Percentiles rank a stretch among this genome's conserved stretches.
Conservation (phyloP, 352 stramenopile genomes). For the Phytophthora sojae region DNA sequence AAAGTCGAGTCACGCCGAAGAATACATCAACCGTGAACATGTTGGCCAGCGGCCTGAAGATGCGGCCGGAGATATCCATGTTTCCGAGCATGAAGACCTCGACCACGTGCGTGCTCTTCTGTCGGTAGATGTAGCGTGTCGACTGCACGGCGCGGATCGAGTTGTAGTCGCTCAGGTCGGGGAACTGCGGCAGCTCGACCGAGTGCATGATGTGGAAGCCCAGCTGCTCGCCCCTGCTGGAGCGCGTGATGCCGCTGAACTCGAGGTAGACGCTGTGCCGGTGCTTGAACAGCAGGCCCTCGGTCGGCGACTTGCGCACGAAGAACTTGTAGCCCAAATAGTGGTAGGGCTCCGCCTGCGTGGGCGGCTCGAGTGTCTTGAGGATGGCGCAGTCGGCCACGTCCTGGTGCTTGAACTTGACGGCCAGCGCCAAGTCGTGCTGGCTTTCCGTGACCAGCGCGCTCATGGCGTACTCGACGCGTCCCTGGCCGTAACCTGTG, state of each 20-base stretch:
- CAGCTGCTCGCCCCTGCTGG: constrained; percentile 49
- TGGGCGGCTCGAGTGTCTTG: constrained; percentile 60
- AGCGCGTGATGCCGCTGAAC: constrained; percentile 55
- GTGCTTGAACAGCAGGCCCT: constrained; percentile 55
- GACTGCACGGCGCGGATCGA: constrained; percentile 62
- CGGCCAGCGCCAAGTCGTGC: constrained; percentile 60
- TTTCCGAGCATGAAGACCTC: constrained; percentile 74
- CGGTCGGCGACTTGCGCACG: constrained; percentile 55
- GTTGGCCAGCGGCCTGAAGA: constrained; percentile 49
- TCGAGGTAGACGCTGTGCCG: constrained; percentile 71
- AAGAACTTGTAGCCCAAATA: constrained; percentile 81
- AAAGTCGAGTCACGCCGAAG: constrained; percentile 52
- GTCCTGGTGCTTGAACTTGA: constrained; percentile 68
- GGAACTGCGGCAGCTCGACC: constrained; percentile 67
- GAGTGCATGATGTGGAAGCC: constrained; percentile 80
- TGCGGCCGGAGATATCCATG: constrained; percentile 52
- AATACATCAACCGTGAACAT: constrained; percentile 53
- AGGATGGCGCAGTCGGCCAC: constrained; percentile 71
- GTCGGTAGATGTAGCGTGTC: constrained; percentile 63
- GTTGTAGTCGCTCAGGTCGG: constrained; percentile 55
- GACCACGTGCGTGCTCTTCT: constrained; percentile 57
- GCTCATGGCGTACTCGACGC: constrained; percentile 66
- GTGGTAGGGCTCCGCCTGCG: constrained; percentile 51
- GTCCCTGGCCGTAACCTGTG: constrained; percentile 52
- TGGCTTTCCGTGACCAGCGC: constrained; percentile 60